Percentiles rank a stretch among this genome's conserved stretches.
phyloP scores from a whole-genome alignment of 495 filamentous ascomycete genomes.

The Daldinia decipiens region DNA sequence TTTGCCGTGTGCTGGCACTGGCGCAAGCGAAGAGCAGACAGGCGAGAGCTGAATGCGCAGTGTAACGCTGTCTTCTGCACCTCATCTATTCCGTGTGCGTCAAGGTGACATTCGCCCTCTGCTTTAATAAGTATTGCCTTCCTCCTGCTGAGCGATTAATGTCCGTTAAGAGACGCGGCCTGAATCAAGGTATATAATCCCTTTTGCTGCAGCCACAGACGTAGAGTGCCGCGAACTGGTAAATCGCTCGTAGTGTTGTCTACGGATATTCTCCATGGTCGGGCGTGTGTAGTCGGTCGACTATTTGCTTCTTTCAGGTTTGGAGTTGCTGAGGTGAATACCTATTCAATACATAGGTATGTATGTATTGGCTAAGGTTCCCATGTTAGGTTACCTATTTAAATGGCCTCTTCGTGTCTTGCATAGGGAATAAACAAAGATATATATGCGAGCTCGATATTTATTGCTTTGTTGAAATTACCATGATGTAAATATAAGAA shows the following conservation, averaged over 20 bases:
- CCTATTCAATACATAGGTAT: no score
- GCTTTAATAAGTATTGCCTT: background rate
- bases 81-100: conserved; percentile 20
- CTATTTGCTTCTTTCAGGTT: background rate
- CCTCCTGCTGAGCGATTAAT: background rate
- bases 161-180: background rate
- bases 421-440: conserved; percentile 12
- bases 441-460: background rate
- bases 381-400: no score
- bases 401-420: background rate
- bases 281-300: conserved; percentile 4
- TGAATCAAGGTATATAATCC: background rate
- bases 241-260: background rate
- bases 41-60: conserved; percentile 38
- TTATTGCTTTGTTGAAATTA: background rate
- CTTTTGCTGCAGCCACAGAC: background rate
- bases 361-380: no score
- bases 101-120: conserved; percentile 9
- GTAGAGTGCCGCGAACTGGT: no score
- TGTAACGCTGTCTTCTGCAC: conserved; percentile 29
- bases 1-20: conserved; percentile 21
- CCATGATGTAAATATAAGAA: background rate
- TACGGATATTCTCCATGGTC: background rate
- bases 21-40: conserved; percentile 3
- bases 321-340: background rate